These are phyloP conservation scores for Fusarium annulatum DNA, from an alignment of 2,329 filamentous ascomycete species.

Conservation along the genomic window DNA sequence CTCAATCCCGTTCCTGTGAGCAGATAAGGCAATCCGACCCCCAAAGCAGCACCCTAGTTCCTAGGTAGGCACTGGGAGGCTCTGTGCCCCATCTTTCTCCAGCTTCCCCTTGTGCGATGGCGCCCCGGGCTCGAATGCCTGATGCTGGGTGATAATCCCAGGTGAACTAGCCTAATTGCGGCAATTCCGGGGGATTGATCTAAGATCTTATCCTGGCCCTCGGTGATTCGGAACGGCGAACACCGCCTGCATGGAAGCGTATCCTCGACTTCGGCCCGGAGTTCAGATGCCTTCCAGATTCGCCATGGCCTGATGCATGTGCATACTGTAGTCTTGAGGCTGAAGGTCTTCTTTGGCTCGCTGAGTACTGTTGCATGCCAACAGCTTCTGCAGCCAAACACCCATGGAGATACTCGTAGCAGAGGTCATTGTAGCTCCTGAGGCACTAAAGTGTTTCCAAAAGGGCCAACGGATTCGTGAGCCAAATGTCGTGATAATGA, in stretches of 20 bases:
- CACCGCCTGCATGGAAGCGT: slow-evolving; percentile 38
- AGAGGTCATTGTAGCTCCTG: slow-evolving; percentile 4
- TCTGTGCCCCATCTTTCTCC: slow-evolving; percentile 46
- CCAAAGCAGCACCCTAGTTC: slow-evolving; percentile 10
- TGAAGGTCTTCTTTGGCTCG: not conserved
- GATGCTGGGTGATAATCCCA: slow-evolving; percentile 33
- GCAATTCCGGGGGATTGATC: slow-evolving; percentile 50
- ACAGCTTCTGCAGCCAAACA: not conserved
- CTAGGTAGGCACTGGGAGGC: slow-evolving; percentile 35
- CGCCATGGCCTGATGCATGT: slow-evolving; percentile 7
- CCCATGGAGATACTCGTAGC: slow-evolving; percentile 1
- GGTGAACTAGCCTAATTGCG: slow-evolving; percentile 40
- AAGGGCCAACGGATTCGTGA: slow-evolving; percentile 8
- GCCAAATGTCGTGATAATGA: slow-evolving; percentile 1
- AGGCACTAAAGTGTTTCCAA: slow-evolving; percentile 18
- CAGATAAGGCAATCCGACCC: slow-evolving; percentile 43
- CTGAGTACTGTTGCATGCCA: not conserved
- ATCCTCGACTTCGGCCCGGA: slow-evolving; percentile 32
- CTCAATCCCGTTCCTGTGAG: slow-evolving; percentile 23
- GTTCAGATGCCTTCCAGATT: slow-evolving; percentile 31
- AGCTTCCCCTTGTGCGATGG: slow-evolving; percentile 46
- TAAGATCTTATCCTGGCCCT: slow-evolving; percentile 48
- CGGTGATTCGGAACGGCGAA: slow-evolving; percentile 49
- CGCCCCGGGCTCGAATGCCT: slow-evolving; percentile 33
- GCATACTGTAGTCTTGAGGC: not conserved